Evolutionary conservation across 371 early-diverging fungal species (phyloP).

Genomic region (Massospora cicadina): DNA sequence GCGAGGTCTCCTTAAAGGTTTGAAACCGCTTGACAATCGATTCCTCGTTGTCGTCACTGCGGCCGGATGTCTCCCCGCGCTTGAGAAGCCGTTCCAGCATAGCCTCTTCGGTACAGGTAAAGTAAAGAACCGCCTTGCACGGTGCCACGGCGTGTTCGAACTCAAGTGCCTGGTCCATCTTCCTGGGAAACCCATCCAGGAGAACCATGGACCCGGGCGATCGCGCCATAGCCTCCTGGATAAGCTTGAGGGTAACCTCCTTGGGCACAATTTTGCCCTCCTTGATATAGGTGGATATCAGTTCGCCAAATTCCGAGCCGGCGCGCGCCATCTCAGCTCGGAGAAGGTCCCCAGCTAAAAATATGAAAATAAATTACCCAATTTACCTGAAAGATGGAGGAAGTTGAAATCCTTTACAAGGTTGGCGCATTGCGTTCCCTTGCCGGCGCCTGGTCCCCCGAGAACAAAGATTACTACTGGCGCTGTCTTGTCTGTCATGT

Average conservation of each 20-base stretch:
- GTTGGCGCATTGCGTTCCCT: constrained; percentile 85
- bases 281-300: constrained; percentile 74
- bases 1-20: constrained; percentile 63
- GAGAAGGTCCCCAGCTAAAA: constrained; percentile 81
- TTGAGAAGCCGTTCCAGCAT: constrained; percentile 74
- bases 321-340: constrained; percentile 74
- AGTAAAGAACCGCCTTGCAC: constrained; percentile 59
- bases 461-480: constrained; percentile 9
- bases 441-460: constrained; percentile 79
- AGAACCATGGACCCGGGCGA: constrained; percentile 50
- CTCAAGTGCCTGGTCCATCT: constrained; percentile 79
- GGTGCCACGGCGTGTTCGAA: constrained; percentile 73
- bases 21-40: constrained; percentile 86
- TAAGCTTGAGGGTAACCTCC: constrained; percentile 81
- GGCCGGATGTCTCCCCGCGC: constrained; percentile 82
- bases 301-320: constrained; percentile 73
- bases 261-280: constrained; percentile 91
- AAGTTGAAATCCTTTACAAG: constrained; percentile 80
- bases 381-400: constrained; percentile 76
- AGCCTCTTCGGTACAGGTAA: constrained; percentile 81
- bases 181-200: constrained; percentile 92
- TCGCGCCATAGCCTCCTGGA: constrained; percentile 73
- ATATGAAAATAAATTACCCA: not conserved
- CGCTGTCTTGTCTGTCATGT: not conserved
- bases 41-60: constrained; percentile 88